These are phyloP conservation scores for Fusarium robinianum DNA, from an alignment of 2,329 filamentous ascomycete genomes.

Conservation along the genomic window DNA sequence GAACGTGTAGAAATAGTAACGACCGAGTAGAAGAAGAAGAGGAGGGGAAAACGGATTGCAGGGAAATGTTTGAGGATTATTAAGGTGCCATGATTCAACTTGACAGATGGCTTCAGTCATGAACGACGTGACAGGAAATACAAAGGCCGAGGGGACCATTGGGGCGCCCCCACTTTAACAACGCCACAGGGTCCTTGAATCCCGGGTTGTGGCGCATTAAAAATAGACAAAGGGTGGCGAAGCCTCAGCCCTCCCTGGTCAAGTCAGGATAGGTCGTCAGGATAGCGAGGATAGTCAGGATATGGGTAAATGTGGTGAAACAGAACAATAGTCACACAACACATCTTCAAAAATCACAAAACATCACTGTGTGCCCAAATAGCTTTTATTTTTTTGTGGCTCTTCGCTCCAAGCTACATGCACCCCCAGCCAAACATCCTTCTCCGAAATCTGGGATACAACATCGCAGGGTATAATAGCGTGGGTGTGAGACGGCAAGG, in stretches of 20 bases:
- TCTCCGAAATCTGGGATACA: constrained; percentile 25
- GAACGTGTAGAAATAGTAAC: too few relatives aligned
- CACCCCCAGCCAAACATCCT: constrained; percentile 28
- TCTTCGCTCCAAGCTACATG: constrained; percentile 34
- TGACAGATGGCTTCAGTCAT: constrained; percentile 37
- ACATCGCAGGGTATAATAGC: constrained; percentile 20
- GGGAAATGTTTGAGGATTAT: constrained; percentile 16
- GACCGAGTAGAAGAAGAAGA: constrained; percentile 17
- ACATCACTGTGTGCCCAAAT: constrained; percentile 16
- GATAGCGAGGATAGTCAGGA: neutral
- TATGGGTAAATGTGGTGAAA: too few relatives aligned
- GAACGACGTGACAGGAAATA: constrained; percentile 15
- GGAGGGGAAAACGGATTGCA: constrained; percentile 9
- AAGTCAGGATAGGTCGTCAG: too few relatives aligned
- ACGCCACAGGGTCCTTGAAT: constrained; percentile 16
- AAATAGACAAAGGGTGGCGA: constrained; percentile 4
- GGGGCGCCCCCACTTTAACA: constrained; percentile 18
- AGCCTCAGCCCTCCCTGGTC: too few relatives aligned
- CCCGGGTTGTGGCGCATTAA: too few relatives aligned
- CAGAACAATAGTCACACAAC: too few relatives aligned
- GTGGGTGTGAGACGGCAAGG: constrained; percentile 22
- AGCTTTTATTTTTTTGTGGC: constrained; percentile 29
- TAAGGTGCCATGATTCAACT: constrained; percentile 36
- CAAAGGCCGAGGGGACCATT: constrained; percentile 1
- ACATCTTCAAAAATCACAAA: neutral